Evolutionary conservation across 495 filamentous ascomycete species (phyloP), one percentile per base, ranked within the genome.

Genomic region (Penicilliopsis zonata): DNA sequence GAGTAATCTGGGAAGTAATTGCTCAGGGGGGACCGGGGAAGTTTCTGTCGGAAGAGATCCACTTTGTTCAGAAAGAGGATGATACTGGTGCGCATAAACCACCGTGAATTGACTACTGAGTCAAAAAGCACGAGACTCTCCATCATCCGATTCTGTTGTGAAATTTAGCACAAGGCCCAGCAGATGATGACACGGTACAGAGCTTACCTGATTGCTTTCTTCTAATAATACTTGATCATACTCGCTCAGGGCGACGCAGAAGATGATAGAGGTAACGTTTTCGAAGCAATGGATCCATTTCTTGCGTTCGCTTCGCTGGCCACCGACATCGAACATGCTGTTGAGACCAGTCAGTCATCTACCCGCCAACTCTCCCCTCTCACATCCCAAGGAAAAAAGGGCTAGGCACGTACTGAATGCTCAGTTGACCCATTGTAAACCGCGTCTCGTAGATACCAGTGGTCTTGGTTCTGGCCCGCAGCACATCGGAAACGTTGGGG

Each of bases 241-340:
- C 55, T 98, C 90, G 67, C 92, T 96, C 42, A 98, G 63, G 13
- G 90, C 92, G 27, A 98, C 90, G 45, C 90, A 96, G 63, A 98
- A 98, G 46, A 98, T 96, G 56, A 98, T 98, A n/a, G 90, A 98
- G 7, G 90, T 98, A 42, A 98, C 90, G 42, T 95, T 94, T 54
- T 98, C 90, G 53, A 98, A 98, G 65, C 90, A 98, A 61, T 98
- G 90, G 47, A 98, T 98, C 90, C 90, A 98, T 60, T 98, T 98
- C 62, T 98, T 98, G 33, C 90, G 75, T 54, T 98, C 90, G 54
- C 86, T 94, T 43, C 90, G 67, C 61, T 98, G 90, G 19, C 90
- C 90, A 36, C 90, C 90, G 13, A 98, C 90, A 54, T 98, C 90
- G 52, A 98, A 98, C 90, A 98, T 98, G 67, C 86, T 94, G 41